These are phyloP conservation scores for Paramecium octaurelia DNA, from an alignment of 73 alveolate genomes.

Conservation along the genomic window DNA sequence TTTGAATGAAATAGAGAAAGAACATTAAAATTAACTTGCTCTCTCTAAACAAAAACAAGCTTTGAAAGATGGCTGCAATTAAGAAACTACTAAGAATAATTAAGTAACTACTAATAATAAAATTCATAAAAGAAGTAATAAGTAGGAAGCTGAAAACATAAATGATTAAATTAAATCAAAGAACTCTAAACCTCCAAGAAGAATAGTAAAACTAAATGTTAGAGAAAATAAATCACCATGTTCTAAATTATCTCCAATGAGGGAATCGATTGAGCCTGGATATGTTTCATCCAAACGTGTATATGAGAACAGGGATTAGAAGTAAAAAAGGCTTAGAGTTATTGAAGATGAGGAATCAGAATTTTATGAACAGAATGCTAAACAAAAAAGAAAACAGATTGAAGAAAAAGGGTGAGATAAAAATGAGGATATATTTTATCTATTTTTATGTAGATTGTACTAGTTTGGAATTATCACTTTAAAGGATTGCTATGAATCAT, in stretches of 20 bases:
- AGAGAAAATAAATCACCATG: not conserved
- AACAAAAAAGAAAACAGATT: not conserved
- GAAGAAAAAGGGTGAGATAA: not conserved
- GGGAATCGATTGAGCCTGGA: not conserved
- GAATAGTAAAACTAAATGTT: not conserved
- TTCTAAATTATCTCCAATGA: not conserved
- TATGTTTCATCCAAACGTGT: not conserved
- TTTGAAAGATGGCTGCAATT: not conserved
- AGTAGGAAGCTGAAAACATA: not conserved
- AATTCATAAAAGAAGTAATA: not conserved
- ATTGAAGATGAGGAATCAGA: not conserved
- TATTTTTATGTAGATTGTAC: not conserved
- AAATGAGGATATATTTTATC: not conserved
- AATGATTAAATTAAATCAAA: not conserved
- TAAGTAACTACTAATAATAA: not conserved
- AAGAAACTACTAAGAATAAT: not conserved
- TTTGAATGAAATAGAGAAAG: not conserved
- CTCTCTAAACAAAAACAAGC: not conserved
- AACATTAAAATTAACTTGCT: not conserved
- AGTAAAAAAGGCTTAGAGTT: not conserved
- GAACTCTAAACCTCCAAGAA: not conserved
- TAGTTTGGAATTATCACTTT: not conserved
- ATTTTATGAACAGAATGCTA: not conserved
- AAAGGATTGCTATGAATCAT: too few species aligned
- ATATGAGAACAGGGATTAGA: not conserved